Evolutionary conservation across 768 basidiomycete species (phyloP), one percentile per base, ranked within the genome.

Genomic region (Russula dissimulans): DNA sequence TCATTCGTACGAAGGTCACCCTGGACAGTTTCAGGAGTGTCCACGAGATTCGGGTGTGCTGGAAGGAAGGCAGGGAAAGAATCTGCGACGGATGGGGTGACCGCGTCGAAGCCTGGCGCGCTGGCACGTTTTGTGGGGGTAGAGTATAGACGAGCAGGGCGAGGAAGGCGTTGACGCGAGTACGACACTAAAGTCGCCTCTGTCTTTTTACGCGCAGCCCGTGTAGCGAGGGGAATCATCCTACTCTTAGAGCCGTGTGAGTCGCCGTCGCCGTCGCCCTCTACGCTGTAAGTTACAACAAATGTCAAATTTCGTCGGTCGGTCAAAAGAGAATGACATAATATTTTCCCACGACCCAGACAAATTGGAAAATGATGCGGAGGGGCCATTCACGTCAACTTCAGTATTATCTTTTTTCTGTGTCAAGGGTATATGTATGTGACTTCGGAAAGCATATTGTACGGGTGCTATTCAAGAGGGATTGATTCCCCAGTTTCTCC

Each of bases 91-190:
- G 76, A 60, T 43, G 73, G 68, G 7, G 69, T 73, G 12, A 76
- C 70, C 0, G 80, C 79, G 12, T 78, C 66, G 15, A 59, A 38
- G 15, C 81, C 83, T 18, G 83, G 81, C 1, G 85, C 82, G 68
- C 76, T 76, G 51, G 70, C 72, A 60, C 67, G 76, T 74, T 80
- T 81, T 54, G 86, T 77, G 14, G 85, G 83, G 0, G 86, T 78
- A 17, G 87, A 86, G 71, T 85, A 87, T 47, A 85, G 77, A 64
- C 86, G 82, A 44, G 84, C 82, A 54, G 86, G 84, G 51, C 86
- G 80, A 26, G 84, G 84, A 58, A 88, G 82, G 65, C 76, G 68
- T 70, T 87, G 85, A 31, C 86, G 78, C 69, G 86, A 74, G 72
- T 71, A 86, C 74, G 79, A 80, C 79, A 83, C 65, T 65, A 75